These are phyloP conservation scores for Pythium periplocum DNA, from an alignment of 352 stramenopile species.

Conservation along the genomic window DNA sequence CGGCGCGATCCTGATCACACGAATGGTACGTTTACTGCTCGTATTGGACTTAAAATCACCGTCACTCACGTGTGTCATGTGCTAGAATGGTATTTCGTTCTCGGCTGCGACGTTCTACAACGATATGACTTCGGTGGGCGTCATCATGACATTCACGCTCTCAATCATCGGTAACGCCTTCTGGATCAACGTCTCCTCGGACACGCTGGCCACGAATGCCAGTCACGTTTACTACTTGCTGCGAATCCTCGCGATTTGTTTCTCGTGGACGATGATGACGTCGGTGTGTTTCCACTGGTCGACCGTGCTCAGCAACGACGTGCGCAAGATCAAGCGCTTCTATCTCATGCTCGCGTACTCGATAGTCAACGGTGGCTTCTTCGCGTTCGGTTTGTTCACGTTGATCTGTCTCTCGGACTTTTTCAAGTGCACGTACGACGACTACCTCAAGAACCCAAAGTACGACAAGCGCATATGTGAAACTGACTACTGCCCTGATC, in stretches of 20 bases:
- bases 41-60: background rate
- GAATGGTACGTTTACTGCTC: slow-evolving; percentile 43
- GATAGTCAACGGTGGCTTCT: slow-evolving; percentile 60
- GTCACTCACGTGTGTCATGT: background rate
- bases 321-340: slow-evolving; percentile 45
- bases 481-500: slow-evolving; percentile 70
- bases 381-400: slow-evolving; percentile 56
- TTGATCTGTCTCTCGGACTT: slow-evolving; percentile 72
- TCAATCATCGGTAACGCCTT: slow-evolving; percentile 74
- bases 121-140: slow-evolving; percentile 75
- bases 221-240: slow-evolving; percentile 77
- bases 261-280: slow-evolving; percentile 84
- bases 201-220: slow-evolving; percentile 31
- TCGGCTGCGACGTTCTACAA: slow-evolving; percentile 76
- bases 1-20: slow-evolving; percentile 68
- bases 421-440: slow-evolving; percentile 83
- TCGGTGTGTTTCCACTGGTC: slow-evolving; percentile 85
- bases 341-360: slow-evolving; percentile 58
- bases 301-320: slow-evolving; percentile 61
- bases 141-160: slow-evolving; percentile 70
- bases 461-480: slow-evolving; percentile 64
- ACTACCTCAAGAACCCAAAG: slow-evolving; percentile 83
- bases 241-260: slow-evolving; percentile 58
- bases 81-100: slow-evolving; percentile 77
- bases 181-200: slow-evolving; percentile 71